phyloP scores from a whole-genome alignment of 1,284 basidiomycete genomes.

The Cutaneotrichosporon spelunceum region DNA sequence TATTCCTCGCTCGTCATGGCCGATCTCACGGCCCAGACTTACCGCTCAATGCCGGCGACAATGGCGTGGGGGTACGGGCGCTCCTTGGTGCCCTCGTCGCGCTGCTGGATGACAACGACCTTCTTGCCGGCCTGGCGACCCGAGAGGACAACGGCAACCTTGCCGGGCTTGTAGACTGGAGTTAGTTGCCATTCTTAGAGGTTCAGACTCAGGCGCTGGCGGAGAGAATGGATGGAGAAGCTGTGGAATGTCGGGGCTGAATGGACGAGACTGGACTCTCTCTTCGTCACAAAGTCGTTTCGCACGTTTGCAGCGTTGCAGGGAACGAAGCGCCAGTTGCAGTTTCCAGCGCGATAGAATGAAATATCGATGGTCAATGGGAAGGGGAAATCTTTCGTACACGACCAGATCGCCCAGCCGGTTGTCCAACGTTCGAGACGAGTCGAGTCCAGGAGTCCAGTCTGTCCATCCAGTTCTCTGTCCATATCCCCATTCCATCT shows the following conservation, averaged over 20 bases:
- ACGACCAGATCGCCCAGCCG: neutral
- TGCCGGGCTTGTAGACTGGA: conserved; percentile 58
- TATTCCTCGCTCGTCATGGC: neutral
- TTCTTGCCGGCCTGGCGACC: conserved; percentile 98
- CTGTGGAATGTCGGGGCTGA: neutral
- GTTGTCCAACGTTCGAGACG: neutral
- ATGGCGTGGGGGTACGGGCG: conserved; percentile 92
- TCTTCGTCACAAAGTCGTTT: no score
- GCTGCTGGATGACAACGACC: conserved; percentile 90
- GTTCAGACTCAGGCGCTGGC: neutral
- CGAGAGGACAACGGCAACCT: conserved; percentile 94
- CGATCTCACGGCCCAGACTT: conserved; percentile 18
- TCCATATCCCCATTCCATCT: neutral
- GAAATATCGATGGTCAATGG: neutral
- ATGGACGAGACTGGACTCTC: neutral
- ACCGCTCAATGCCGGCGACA: conserved; percentile 85
- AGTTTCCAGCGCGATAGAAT: neutral
- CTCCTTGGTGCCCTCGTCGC: conserved; percentile 83
- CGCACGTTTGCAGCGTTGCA: no score
- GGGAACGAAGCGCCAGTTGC: no score
- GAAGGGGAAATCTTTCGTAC: neutral
- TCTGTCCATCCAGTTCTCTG: neutral
- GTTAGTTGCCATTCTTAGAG: neutral
- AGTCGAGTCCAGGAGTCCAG: neutral
- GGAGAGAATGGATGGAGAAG: neutral